phyloP scores from a whole-genome alignment of 345 rosid genomes.

The Sonneratia caseolaris region DNA sequence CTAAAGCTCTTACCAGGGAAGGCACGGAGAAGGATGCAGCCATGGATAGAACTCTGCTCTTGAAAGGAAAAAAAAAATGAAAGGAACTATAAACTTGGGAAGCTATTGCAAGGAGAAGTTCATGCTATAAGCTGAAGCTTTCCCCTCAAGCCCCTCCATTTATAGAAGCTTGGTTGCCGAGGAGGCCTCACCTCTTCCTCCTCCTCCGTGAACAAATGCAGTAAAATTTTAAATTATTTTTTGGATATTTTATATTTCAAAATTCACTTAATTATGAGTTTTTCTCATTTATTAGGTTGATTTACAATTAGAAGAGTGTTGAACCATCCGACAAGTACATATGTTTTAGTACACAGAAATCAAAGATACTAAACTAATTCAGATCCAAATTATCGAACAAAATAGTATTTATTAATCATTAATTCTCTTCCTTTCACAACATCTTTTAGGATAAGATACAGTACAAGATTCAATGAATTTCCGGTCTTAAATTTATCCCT shows the following conservation, averaged over 20 bases:
- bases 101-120: constrained; percentile 23
- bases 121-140: constrained; percentile 10
- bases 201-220: not conserved
- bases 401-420: too few relatives aligned
- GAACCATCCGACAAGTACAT: too few relatives aligned
- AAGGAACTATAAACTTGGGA: not conserved
- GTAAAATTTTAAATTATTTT: not conserved
- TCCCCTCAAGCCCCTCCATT: constrained; percentile 20
- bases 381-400: too few relatives aligned
- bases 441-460: constrained; percentile 1
- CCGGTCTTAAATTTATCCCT: constrained; percentile 8
- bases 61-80: not conserved
- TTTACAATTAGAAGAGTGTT: too few relatives aligned
- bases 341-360: too few relatives aligned
- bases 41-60: constrained; percentile 45
- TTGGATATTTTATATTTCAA: too few relatives aligned
- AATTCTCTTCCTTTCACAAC: too few relatives aligned
- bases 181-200: not conserved
- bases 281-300: too few relatives aligned
- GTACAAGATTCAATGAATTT: constrained; percentile 17
- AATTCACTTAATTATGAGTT: too few relatives aligned
- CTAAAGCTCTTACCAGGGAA: constrained; percentile 53
- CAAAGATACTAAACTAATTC: too few relatives aligned
- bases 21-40: constrained; percentile 87
- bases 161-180: constrained; percentile 19